Percentiles rank a stretch among this genome's conserved stretches.
These are phyloP conservation scores for Salix brachista DNA, from an alignment of 345 rosid genomes.

Conservation along the genomic window DNA sequence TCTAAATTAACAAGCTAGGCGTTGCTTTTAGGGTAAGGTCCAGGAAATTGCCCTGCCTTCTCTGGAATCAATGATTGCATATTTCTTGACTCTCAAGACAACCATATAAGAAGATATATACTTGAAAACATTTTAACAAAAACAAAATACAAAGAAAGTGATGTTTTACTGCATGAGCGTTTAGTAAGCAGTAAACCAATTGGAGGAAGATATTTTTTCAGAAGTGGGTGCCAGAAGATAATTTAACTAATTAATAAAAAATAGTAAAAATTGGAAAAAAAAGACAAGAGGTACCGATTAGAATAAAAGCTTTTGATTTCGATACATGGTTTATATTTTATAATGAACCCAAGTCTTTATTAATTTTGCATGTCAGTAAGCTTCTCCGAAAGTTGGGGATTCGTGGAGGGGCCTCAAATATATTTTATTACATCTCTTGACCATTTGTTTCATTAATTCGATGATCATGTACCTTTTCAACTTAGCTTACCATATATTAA, in stretches of 20 bases:
- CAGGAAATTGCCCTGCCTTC: background rate
- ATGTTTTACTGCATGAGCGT: background rate
- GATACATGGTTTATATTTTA: no score
- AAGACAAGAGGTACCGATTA: background rate
- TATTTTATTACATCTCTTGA: background rate
- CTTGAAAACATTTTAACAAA: background rate
- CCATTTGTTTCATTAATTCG: background rate
- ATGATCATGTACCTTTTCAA: background rate
- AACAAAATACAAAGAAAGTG: background rate
- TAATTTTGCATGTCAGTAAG: background rate
- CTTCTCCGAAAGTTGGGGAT: background rate
- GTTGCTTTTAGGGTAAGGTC: background rate
- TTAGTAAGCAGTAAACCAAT: background rate
- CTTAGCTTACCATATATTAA: background rate
- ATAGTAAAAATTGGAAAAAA: background rate
- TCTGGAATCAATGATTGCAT: background rate
- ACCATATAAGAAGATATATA: background rate
- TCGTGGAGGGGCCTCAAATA: no score
- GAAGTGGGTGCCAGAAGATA: background rate
- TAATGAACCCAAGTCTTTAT: background rate
- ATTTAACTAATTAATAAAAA: background rate
- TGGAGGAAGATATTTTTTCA: background rate
- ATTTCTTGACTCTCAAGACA: background rate
- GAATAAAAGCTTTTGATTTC: background rate
- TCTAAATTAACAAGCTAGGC: background rate